phyloP scores from a whole-genome alignment of 495 filamentous ascomycete species.

The Lophiotrema nucula region DNA sequence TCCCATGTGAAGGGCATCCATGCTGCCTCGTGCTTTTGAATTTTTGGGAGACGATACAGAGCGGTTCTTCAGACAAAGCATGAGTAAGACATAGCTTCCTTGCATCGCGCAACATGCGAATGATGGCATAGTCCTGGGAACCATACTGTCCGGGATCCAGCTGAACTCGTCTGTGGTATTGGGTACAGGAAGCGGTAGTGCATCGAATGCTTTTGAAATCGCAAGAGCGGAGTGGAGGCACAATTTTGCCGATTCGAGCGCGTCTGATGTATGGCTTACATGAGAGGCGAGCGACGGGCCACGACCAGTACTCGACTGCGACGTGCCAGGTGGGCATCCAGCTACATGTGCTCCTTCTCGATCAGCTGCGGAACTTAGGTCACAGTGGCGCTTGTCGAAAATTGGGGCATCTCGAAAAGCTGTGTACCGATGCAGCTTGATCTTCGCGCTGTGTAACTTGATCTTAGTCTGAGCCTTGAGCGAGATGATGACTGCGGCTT shows the following conservation, averaged over 20 bases:
- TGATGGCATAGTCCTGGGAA: conserved; percentile 59
- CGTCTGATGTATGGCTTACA: no score
- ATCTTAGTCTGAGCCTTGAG: conserved; percentile 58
- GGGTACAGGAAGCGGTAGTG: conserved; percentile 27
- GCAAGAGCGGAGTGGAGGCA: background rate
- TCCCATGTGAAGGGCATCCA: conserved; percentile 47
- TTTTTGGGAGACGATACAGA: conserved; percentile 47
- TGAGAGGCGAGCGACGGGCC: no score
- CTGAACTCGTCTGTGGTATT: conserved; percentile 51
- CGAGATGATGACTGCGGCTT: conserved; percentile 53
- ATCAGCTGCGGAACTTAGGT: conserved; percentile 52
- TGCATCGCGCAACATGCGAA: conserved; percentile 66
- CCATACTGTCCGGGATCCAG: conserved; percentile 6
- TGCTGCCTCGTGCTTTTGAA: background rate
- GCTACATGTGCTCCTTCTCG: no score
- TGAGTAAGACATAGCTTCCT: conserved; percentile 60
- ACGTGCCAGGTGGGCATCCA: no score
- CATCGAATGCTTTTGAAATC: background rate
- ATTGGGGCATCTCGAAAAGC: conserved; percentile 62
- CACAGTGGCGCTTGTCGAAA: conserved; percentile 59
- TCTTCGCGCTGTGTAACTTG: conserved; percentile 60
- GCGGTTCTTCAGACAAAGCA: conserved; percentile 53
- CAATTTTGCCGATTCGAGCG: no score
- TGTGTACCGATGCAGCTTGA: conserved; percentile 60
- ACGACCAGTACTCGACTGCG: no score